Conservation (phyloP, 371 early-diverging fungal genomes). For the Sanchytrium tribonematis region DNA sequence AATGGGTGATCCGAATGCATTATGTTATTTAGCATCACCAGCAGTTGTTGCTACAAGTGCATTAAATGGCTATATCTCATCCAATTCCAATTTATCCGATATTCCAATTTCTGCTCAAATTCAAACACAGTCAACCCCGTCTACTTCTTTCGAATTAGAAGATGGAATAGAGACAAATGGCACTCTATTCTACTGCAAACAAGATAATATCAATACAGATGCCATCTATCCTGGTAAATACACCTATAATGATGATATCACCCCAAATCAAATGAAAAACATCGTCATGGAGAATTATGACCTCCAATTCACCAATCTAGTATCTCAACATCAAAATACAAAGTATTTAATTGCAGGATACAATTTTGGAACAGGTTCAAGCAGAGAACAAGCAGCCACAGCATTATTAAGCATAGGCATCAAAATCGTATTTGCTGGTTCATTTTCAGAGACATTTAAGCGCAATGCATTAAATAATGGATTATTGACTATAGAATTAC, state of each 20-base stretch:
- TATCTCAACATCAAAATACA: conserved; percentile 6
- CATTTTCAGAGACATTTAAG: conserved; percentile 77
- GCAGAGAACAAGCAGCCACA: conserved; percentile 87
- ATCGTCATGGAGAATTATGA: conserved; percentile 94
- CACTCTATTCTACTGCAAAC: conserved; percentile 50
- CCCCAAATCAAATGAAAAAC: conserved; percentile 49
- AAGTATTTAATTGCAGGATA: conserved; percentile 35
- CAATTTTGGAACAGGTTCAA: conserved; percentile 86
- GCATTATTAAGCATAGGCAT: conserved; percentile 59
- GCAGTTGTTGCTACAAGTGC: background rate
- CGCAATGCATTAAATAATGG: conserved; percentile 90
- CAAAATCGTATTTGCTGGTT: conserved; percentile 50
- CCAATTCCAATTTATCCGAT: conserved; percentile 51
- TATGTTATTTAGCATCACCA: conserved; percentile 72
- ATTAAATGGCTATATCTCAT: background rate
- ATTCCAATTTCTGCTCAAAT: conserved; percentile 55
- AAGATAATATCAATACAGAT: conserved; percentile 83
- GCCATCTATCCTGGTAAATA: conserved; percentile 85
- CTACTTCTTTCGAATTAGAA: conserved; percentile 20
- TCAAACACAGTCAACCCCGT: conserved; percentile 25
- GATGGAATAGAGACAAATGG: conserved; percentile 43
- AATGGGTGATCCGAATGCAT: conserved; percentile 70
- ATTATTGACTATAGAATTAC: conserved; percentile 53
- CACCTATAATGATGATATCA: conserved; percentile 75
- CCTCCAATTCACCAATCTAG: conserved; percentile 36